phyloP scores from a whole-genome alignment of 2,329 filamentous ascomycete species.

The Graphilbum fragrans region DNA sequence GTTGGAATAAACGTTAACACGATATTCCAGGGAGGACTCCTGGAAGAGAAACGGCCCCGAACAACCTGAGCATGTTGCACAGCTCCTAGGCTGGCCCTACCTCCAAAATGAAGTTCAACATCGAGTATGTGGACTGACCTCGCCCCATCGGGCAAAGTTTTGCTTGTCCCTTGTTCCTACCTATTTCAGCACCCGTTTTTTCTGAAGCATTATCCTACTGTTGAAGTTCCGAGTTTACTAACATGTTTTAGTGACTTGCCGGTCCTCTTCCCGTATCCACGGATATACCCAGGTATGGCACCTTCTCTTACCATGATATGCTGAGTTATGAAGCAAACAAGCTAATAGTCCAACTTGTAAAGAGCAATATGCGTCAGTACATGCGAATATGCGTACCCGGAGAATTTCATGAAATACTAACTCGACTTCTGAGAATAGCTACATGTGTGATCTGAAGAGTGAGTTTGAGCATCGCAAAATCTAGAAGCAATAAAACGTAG shows the following conservation, averaged over 20 bases:
- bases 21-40: no score
- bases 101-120: slow-evolving; percentile 35
- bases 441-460: slow-evolving; percentile 48
- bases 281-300: slow-evolving; percentile 29
- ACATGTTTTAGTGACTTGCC: slow-evolving; percentile 32
- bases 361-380: slow-evolving; percentile 39
- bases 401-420: no score
- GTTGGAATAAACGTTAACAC: no score
- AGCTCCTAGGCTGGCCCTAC: not conserved
- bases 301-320: not conserved
- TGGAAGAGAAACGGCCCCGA: no score
- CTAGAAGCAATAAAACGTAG: no score
- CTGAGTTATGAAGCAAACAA: not conserved
- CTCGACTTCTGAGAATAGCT: slow-evolving; percentile 19
- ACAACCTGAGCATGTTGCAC: no score
- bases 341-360: not conserved
- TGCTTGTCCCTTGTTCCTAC: not conserved
- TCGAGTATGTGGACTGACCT: slow-evolving; percentile 27
- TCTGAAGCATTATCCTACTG: not conserved
- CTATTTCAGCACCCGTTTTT: not conserved
- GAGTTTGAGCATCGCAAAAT: slow-evolving; percentile 4
- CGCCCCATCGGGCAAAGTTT: no score
- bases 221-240: not conserved
- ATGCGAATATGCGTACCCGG: no score
- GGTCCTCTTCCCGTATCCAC: slow-evolving; percentile 44